Conservation (phyloP, 2,329 filamentous ascomycete species). For the Clonostachys sp. region DNA sequence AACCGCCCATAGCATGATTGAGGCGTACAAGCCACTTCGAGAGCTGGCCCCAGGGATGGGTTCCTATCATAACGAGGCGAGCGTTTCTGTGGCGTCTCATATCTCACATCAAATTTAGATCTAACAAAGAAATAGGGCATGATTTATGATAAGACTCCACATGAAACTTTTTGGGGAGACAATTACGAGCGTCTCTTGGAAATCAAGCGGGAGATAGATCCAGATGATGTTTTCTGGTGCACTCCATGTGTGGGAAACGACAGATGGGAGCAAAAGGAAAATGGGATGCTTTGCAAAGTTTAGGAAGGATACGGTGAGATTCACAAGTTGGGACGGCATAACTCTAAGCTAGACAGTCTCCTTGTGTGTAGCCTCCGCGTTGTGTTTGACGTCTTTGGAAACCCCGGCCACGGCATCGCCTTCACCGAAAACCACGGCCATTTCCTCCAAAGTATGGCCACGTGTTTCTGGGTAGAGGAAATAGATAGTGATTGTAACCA, state of each 20-base stretch:
- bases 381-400: too few species aligned
- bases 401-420: too few species aligned
- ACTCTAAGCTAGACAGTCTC: too few species aligned
- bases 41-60: conserved; percentile 33
- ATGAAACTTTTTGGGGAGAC: conserved; percentile 33
- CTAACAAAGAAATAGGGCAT: conserved; percentile 15
- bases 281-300: conserved; percentile 16
- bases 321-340: too few species aligned
- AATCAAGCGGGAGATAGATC: conserved; percentile 41
- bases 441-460: conserved; percentile 15
- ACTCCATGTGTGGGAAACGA: conserved; percentile 41
- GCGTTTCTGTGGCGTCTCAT: conserved; percentile 1
- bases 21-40: conserved; percentile 23
- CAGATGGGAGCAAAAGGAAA: conserved; percentile 19
- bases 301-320: too few species aligned
- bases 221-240: conserved; percentile 42
- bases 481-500: conserved; percentile 8
- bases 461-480: conserved; percentile 24
- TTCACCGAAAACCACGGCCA: conserved; percentile 12
- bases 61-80: conserved; percentile 40
- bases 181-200: conserved; percentile 37
- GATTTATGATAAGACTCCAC: conserved; percentile 27
- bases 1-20: conserved; percentile 16
- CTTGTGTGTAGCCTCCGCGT: too few species aligned
- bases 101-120: conserved; percentile 1